Evolutionary conservation across 495 filamentous ascomycete species (phyloP), one percentile per base, ranked within the genome.

Genomic region (Tuber brumale): DNA sequence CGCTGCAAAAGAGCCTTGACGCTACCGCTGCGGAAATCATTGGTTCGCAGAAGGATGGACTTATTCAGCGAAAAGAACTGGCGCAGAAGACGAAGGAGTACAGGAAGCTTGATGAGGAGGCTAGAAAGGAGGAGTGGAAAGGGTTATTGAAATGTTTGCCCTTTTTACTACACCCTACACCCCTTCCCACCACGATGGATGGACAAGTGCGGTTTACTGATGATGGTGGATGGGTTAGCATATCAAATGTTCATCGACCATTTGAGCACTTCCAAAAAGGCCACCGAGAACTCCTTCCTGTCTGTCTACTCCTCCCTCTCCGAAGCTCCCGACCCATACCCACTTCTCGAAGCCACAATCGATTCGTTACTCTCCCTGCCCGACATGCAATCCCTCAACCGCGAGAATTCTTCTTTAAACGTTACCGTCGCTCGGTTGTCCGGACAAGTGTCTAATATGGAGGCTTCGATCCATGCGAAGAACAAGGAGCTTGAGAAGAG

Each of bases 21-120:
- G 90, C 91, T 77, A 93, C 93, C 18, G 94, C 95, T 9, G 94
- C 93, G 5, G 96, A 99, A 80, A 94, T 99, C 70, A 93, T 98
- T 66, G 86, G 91, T 61, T 92, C 93, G 81, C 95, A 99, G 82
- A 89, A 94, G 78, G 96, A 97, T 84, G 90, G 94, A 31, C 90
- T 97, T 16, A 90, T 97, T 21, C 94, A 97, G 83, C 89, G 95
- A 70, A 99, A 99, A 82, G 95, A 99, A 73, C 88, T 99, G 27
- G 95, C 95, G 23, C 94, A 97, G 84, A 98, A 97, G 86, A 99
- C 95, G 4, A 99, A 98, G 83, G 95, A 98, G 83, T 99, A 97
- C 80, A 86, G 94, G 77, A 99, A 97, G 84, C 88, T 97, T 4
- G 95, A 98, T 74, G 96, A 99, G 86, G 87, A 92, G 18, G 90